Percentiles rank a stretch among this genome's conserved stretches.
Conservation (phyloP, 768 basidiomycete species). For the Daedaleopsis sinensis region DNA sequence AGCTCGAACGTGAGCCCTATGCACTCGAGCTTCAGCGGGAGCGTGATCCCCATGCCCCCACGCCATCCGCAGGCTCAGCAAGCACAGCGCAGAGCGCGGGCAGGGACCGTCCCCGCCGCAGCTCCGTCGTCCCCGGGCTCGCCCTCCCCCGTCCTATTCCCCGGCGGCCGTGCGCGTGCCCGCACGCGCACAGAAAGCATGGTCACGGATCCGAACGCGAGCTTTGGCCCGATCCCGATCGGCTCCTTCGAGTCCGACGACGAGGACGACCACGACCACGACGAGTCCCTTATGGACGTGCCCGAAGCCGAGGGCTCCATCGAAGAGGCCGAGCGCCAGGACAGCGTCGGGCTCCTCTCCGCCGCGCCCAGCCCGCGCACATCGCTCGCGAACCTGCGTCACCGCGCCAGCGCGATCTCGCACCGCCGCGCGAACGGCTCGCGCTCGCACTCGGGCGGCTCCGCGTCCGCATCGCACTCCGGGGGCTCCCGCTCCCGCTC, state of each 20-base stretch:
- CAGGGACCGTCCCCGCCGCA: slow-evolving; percentile 41
- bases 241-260: slow-evolving; percentile 26
- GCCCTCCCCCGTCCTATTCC: slow-evolving; percentile 39
- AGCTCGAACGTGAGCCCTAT: slow-evolving; percentile 30
- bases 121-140: slow-evolving; percentile 36
- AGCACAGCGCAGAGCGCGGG: slow-evolving; percentile 39
- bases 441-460: slow-evolving; percentile 44
- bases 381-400: slow-evolving; percentile 46
- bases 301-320: slow-evolving; percentile 55
- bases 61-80: slow-evolving; percentile 45
- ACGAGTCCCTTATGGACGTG: slow-evolving; percentile 36
- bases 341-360: slow-evolving; percentile 59
- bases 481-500: slow-evolving; percentile 53
- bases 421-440: slow-evolving; percentile 40
- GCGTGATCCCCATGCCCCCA: slow-evolving; percentile 51
- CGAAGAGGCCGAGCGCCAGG: slow-evolving; percentile 65
- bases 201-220: slow-evolving; percentile 25
- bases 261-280: slow-evolving; percentile 33
- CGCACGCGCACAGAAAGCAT: slow-evolving; percentile 31
- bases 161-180: slow-evolving; percentile 32
- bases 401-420: slow-evolving; percentile 41
- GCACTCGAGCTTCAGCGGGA: slow-evolving; percentile 24
- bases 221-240: slow-evolving; percentile 30
- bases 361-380: slow-evolving; percentile 50
- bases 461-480: slow-evolving; percentile 43